These are phyloP conservation scores for Apiospora hydei DNA, from an alignment of 2,329 filamentous ascomycete species.

Conservation along the genomic window DNA sequence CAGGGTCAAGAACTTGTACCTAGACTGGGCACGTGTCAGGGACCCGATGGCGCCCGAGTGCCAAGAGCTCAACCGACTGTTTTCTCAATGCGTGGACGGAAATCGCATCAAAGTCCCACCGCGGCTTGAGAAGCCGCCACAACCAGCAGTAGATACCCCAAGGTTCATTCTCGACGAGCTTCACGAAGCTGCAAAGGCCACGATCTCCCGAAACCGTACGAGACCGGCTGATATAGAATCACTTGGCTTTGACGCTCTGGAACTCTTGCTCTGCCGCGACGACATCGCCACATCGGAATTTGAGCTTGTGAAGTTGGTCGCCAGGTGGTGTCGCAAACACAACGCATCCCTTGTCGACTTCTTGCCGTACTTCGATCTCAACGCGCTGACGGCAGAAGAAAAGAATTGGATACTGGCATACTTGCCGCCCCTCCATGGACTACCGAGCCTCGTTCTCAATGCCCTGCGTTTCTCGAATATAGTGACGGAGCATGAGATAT, in stretches of 20 bases:
- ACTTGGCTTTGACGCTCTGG: slow-evolving; percentile 38
- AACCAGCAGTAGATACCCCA: slow-evolving; percentile 28
- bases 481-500: slow-evolving; percentile 40
- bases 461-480: slow-evolving; percentile 46
- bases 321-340: slow-evolving; percentile 45
- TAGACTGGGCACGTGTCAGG: slow-evolving; percentile 48
- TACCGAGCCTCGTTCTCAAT: slow-evolving; percentile 44
- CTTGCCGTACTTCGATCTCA: slow-evolving; percentile 43
- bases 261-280: slow-evolving; percentile 44
- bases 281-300: slow-evolving; percentile 47
- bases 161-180: slow-evolving; percentile 48
- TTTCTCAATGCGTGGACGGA: slow-evolving; percentile 51
- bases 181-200: slow-evolving; percentile 38
- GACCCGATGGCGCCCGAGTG: slow-evolving; percentile 48
- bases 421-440: slow-evolving; percentile 38
- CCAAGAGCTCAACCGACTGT: slow-evolving; percentile 50
- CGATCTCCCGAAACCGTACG: slow-evolving; percentile 24
- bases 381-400: slow-evolving; percentile 42
- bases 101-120: slow-evolving; percentile 47
- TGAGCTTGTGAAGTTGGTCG: slow-evolving; percentile 44
- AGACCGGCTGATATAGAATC: slow-evolving; percentile 25
- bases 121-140: slow-evolving; percentile 42
- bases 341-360: slow-evolving; percentile 37
- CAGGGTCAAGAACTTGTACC: slow-evolving; percentile 49
- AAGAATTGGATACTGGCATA: slow-evolving; percentile 46